A percentile compares a stretch with the other conserved stretches of the same genome.
phyloP scores from a whole-genome alignment of 768 basidiomycete genomes.

The Cystobasidium tubakii region DNA sequence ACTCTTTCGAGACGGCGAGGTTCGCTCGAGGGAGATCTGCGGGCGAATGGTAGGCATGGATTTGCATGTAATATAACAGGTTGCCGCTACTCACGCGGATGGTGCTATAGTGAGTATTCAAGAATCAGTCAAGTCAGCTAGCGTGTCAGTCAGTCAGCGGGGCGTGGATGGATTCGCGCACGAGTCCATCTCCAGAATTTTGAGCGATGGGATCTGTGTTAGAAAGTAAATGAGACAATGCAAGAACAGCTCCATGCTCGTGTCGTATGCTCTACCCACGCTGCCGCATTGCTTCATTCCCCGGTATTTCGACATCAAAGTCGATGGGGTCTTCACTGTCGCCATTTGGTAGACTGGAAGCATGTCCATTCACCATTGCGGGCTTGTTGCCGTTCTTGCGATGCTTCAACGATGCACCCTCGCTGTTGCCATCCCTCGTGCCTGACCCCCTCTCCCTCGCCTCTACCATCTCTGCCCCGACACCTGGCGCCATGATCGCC shows the following conservation, averaged over 20 bases:
- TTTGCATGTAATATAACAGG: too few relatives aligned
- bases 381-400: not conserved
- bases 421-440: not conserved
- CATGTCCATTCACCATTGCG: not conserved
- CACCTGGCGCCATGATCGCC: not conserved
- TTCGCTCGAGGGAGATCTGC: constrained; percentile 32
- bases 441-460: not conserved
- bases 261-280: too few relatives aligned
- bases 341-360: not conserved
- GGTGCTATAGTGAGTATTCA: not conserved
- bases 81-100: not conserved
- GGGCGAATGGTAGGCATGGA: not conserved
- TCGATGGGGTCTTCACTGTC: not conserved
- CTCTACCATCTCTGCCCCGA: not conserved
- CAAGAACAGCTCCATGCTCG: too few relatives aligned
- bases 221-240: too few relatives aligned
- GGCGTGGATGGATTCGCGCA: not conserved
- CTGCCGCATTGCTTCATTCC: not conserved
- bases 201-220: too few relatives aligned
- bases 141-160: too few relatives aligned
- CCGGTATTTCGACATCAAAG: constrained; percentile 12
- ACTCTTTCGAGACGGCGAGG: constrained; percentile 30
- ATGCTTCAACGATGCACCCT: not conserved
- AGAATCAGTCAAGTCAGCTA: too few relatives aligned
- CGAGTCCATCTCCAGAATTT: not conserved